These are phyloP conservation scores for Penicillium sumatraense DNA, from an alignment of 2,329 filamentous ascomycete species.

Conservation along the genomic window DNA sequence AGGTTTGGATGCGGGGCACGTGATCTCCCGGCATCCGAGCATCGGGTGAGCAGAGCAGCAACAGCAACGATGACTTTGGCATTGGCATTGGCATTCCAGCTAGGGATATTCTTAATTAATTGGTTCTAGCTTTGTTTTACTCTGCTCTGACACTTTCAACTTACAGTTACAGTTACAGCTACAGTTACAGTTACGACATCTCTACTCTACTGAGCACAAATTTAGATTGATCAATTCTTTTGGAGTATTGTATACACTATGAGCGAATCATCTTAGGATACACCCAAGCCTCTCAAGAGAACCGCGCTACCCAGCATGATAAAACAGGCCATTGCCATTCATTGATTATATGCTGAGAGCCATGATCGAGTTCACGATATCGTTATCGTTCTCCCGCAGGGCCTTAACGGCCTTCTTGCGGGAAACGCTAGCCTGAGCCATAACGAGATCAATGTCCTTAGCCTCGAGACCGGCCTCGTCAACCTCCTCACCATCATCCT, in stretches of 20 bases:
- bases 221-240: constrained; percentile 18
- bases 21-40: constrained; percentile 38
- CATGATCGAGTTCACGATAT: constrained; percentile 99
- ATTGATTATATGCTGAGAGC: constrained; percentile 77
- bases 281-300: constrained; percentile 37
- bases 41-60: constrained; percentile 13
- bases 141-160: too few species aligned
- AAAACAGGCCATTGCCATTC: constrained; percentile 16
- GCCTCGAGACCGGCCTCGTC: constrained; percentile 93
- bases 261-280: constrained; percentile 33
- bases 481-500: constrained; percentile 94
- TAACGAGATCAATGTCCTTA: constrained; percentile 99
- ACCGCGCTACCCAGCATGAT: constrained; percentile 8
- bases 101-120: too few species aligned
- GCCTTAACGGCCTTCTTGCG: constrained; percentile 99
- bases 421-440: constrained; percentile 95
- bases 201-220: too few species aligned
- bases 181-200: not conserved
- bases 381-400: constrained; percentile 94
- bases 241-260: constrained; percentile 44
- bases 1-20: constrained; percentile 44
- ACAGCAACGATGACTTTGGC: not conserved
- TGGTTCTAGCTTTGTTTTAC: too few species aligned
- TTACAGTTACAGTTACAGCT: not conserved
- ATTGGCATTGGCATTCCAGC: not conserved